Evolutionary conservation across 306 rosid species (phyloP).

Genomic region (Lathyrus oleraceus): DNA sequence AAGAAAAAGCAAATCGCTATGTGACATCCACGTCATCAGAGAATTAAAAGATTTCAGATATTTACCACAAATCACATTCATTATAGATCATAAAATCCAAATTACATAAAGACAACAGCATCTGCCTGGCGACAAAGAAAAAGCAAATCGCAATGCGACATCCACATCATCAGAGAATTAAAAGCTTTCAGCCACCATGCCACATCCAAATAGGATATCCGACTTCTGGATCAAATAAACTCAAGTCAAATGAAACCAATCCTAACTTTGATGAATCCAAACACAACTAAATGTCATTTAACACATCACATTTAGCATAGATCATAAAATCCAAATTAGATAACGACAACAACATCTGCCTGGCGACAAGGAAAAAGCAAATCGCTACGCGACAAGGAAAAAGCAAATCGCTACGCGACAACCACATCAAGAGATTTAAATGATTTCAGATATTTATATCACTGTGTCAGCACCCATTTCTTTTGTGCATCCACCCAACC

Average conservation of each 20-base stretch:
- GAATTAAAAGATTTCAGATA: not conserved
- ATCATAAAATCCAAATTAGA: not conserved
- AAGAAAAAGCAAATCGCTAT: too few species aligned
- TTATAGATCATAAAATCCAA: not conserved
- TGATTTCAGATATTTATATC: not conserved
- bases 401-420: not conserved
- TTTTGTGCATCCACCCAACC: not conserved
- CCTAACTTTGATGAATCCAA: not conserved
- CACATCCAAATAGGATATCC: not conserved
- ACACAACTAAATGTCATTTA: not conserved
- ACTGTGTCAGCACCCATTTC: not conserved
- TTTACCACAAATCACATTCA: not conserved
- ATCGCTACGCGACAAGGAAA: not conserved
- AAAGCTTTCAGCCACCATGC: not conserved
- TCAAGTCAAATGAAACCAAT: not conserved
- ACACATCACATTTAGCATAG: not conserved
- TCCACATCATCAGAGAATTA: too few species aligned
- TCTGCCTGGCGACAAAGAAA: too few species aligned
- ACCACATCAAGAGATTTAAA: not conserved
- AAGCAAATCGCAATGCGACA: too few species aligned
- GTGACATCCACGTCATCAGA: too few species aligned
- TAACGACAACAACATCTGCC: not conserved
- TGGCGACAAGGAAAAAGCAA: not conserved
- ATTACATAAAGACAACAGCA: not conserved
- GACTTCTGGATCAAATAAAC: not conserved